Base-by-base conservation (phyloP, 129 eudicot species). In the Oenanthe sinensis region DNA sequence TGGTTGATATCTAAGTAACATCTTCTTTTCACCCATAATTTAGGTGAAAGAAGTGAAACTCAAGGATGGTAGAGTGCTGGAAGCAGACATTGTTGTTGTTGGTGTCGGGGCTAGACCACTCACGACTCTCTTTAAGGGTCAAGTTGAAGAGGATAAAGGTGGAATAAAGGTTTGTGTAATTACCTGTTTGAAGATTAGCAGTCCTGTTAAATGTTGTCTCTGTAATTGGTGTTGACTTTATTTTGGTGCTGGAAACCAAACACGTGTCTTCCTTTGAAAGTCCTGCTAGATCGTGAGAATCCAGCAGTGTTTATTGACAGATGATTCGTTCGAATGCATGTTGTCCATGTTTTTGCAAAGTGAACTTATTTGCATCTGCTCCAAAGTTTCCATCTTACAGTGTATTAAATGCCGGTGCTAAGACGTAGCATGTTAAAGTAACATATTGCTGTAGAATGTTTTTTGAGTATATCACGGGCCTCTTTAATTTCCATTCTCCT, bases 21-120 rank as follows among this genome's bases (percentile, higher is more conserved):
- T 79, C 50, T 45, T 65, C 68, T 39, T 37, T 24, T 67, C 22
- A 13, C n/a, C n/a, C 52, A 17, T 20, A 52, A 78, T 71, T 77
- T 85, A 95, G 99, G 99, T 95, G 36, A 92, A 88, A 70, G 88
- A 90, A 80, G 99, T 95, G 47, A 77, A 87, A 82, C 92, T 95
- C 10, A 95, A 95, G 87, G 99, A 95, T 79, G 99, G 99, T 20
- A 85, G 99, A 85, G 99, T 90, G 82, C 84, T 95, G 60, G 97
- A 88, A 78, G 99, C 99, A 28, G 99, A 95, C 80, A 87, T 95
- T 69, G 99, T 95, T 75, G 92, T 95, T 55, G 99, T 95, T 80
- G 99, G 99, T 81, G 99, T 95, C 63, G 97, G 99, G 47, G 99
- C 82, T 43, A 90, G 92, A 78, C 99, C 99, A 47, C 96, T 95